phyloP scores from a whole-genome alignment of 2,329 filamentous ascomycete genomes.

The Xylariaceae sp. region DNA sequence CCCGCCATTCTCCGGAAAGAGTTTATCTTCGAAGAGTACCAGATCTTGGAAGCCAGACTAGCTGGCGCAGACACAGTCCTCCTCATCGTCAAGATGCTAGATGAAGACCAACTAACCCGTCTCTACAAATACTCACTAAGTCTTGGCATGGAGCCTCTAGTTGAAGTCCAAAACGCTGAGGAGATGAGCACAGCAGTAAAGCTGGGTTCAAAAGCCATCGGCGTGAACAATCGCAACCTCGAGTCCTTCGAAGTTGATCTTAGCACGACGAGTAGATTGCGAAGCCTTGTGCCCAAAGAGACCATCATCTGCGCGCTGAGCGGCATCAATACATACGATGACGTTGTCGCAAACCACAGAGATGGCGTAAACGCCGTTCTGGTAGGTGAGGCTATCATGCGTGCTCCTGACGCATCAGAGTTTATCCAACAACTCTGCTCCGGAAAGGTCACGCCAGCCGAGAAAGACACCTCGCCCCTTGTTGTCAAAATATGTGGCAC shows the following conservation, averaged over 20 bases:
- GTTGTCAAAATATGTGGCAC: conserved; percentile 96
- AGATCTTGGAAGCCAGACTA: conserved; percentile 89
- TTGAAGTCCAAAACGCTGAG: conserved; percentile 91
- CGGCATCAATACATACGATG: conserved; percentile 83
- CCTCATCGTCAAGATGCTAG: conserved; percentile 97
- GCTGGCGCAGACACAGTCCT: conserved; percentile 93
- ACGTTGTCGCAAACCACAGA: conserved; percentile 81
- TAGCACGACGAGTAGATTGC: conserved; percentile 81
- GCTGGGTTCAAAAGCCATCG: conserved; percentile 85
- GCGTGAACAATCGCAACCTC: conserved; percentile 95
- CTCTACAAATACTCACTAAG: conserved; percentile 86
- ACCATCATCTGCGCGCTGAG: conserved; percentile 92
- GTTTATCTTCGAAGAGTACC: conserved; percentile 97
- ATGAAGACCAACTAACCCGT: conserved; percentile 64
- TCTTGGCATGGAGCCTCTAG: conserved; percentile 93
- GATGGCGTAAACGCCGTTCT: conserved; percentile 91
- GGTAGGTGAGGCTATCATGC: conserved; percentile 94
- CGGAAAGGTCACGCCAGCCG: conserved; percentile 35
- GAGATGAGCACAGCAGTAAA: conserved; percentile 88
- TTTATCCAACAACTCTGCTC: conserved; percentile 86
- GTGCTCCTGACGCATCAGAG: conserved; percentile 71
- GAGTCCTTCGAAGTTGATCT: conserved; percentile 97
- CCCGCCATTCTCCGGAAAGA: conserved; percentile 93
- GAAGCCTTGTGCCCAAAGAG: conserved; percentile 77
- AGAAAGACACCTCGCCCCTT: conserved; percentile 42